Conservation (phyloP, 192 early-diverging fungal genomes). For the Podila minutissima region DNA sequence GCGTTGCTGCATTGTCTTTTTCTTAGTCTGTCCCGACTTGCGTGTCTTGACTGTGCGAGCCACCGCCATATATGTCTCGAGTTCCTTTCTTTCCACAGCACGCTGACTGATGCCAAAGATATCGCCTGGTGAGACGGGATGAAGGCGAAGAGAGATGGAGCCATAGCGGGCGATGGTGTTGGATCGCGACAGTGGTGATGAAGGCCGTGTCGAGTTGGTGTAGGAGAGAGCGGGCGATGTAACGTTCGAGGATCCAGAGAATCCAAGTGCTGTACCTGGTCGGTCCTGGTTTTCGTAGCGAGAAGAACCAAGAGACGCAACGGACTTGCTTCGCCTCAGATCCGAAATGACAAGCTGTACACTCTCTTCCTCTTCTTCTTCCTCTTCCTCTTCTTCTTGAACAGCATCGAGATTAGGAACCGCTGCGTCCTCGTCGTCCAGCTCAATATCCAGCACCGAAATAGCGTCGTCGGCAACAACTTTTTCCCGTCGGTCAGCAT, state of each 20-base stretch:
- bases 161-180: constrained; percentile 31
- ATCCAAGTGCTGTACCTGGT: background rate
- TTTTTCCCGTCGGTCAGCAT: constrained; percentile 35
- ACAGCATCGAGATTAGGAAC: constrained; percentile 30
- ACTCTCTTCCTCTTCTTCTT: constrained; percentile 31
- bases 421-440: constrained; percentile 14
- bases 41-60: constrained; percentile 18
- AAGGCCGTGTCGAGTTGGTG: constrained; percentile 1
- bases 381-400: constrained; percentile 25
- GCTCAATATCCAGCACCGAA: constrained; percentile 35
- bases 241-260: background rate
- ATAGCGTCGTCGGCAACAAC: constrained; percentile 50
- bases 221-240: background rate
- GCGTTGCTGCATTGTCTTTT: constrained; percentile 28
- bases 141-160: constrained; percentile 25
- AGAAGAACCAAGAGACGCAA: constrained; percentile 31
- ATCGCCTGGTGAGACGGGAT: constrained; percentile 43
- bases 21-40: constrained; percentile 4
- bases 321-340: constrained; percentile 31
- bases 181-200: constrained; percentile 14
- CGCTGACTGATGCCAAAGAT: constrained; percentile 52
- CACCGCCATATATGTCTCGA: constrained; percentile 32
- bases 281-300: constrained; percentile 30
- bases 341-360: constrained; percentile 23
- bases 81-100: constrained; percentile 35